Conservation (phyloP, 148 eudicot species). For the Rhododendron kiyosumense region DNA sequence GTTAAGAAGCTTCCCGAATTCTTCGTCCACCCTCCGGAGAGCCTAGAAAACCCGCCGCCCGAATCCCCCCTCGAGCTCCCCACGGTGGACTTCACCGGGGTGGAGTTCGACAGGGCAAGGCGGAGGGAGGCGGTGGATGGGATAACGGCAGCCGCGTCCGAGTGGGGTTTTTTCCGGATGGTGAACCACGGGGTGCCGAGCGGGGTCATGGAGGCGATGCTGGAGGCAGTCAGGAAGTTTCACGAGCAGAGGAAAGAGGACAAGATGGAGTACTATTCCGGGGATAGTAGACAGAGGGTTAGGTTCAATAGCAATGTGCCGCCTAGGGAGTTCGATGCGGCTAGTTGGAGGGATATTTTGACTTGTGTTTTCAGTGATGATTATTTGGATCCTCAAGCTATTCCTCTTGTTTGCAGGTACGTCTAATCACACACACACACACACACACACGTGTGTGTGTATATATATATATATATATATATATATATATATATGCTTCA, state of each 20-base stretch:
- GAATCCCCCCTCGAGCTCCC: constrained; percentile 31
- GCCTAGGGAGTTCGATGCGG: constrained; percentile 8
- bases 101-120: not conserved
- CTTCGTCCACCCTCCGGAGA: constrained; percentile 10
- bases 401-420: constrained; percentile 43
- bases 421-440: not conserved
- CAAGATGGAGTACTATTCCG: constrained; percentile 31
- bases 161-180: constrained; percentile 29
- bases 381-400: constrained; percentile 16
- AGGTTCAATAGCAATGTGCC: constrained; percentile 22
- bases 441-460: no score
- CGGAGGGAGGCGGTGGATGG: constrained; percentile 14
- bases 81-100: constrained; percentile 33
- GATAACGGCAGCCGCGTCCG: constrained; percentile 16
- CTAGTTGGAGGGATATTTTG: constrained; percentile 46
- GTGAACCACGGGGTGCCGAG: constrained; percentile 28
- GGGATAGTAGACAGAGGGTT: constrained; percentile 23
- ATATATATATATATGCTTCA: no score
- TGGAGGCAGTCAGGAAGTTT: constrained; percentile 17
- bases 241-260: constrained; percentile 47
- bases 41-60: not conserved
- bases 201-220: constrained; percentile 1
- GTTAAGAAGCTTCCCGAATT: not conserved
- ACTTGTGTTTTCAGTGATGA: constrained; percentile 25
- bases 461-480: no score